Base-by-base conservation (phyloP, 106 monocot genomes). In the Cymbidium sinense region DNA sequence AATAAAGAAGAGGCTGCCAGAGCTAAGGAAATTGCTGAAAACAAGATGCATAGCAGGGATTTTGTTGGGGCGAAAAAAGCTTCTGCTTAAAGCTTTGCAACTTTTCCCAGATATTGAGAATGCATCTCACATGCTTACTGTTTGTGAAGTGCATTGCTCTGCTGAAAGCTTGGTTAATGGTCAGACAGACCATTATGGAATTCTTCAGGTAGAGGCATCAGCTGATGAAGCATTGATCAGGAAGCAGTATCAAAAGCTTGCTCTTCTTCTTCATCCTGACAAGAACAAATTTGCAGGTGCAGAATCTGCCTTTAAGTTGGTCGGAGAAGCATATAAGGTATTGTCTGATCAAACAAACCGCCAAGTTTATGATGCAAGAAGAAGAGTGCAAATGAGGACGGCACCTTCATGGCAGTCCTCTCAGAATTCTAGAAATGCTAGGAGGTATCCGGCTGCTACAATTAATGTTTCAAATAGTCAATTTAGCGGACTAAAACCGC, bases 1-100 rank as follows among this genome's bases (percentile, higher is more conserved):
- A 93, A 96, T 82, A 93, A 86, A 81, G 88, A 92, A 47, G 95
- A 95, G 77, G 95, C 95, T n/a, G 5, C 86, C 35, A 86, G 88
- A 77, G 92, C 92, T 36, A 89, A 70, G 85, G 84, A 76, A 20
- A 81, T 95, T 74, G 95, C 95, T 64, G 87, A 88, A 70, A 85
- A 80, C 67, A 95, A 85, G 64, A 84, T 92, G 84, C 77, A 85
- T 31, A 41, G 27, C 29, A 84, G 73, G 83, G 95, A 95, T 70
- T 95, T 85, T 80, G 8, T 34, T 75, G 86, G 79, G n/a, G 95
- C 92, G 23, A 70, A 71, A 73, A n/a, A 92, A 83, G 34, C 33
- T 95, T 69, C 81, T 77, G 3, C 81, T 90, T 18, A 95, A 85
- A 79, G 89, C 95, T 20, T 86, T 88, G 78, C 50, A 80, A 18